These are phyloP conservation scores for Porogramme epimiltina DNA, from an alignment of 1,284 basidiomycete genomes.

Conservation along the genomic window DNA sequence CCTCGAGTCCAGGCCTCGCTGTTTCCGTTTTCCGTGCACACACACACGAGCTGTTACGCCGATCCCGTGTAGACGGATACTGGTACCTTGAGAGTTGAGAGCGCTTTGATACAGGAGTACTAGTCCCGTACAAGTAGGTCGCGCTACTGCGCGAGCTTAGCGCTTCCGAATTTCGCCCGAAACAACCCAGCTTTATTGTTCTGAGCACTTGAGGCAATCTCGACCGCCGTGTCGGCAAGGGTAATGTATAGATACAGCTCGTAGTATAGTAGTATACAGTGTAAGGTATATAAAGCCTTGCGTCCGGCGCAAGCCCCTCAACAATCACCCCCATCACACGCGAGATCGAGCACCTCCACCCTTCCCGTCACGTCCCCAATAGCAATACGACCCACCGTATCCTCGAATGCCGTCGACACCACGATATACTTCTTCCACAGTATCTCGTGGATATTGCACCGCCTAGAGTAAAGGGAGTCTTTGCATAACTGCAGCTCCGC, in stretches of 20 bases:
- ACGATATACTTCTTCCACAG: slow-evolving; percentile 35
- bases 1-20: too few species aligned
- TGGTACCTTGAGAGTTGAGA: too few species aligned
- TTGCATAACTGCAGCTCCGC: slow-evolving; percentile 26
- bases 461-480: slow-evolving; percentile 32
- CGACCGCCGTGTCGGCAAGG: too few species aligned
- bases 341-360: slow-evolving; percentile 39
- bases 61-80: too few species aligned
- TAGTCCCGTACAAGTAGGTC: too few species aligned
- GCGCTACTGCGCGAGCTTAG: too few species aligned
- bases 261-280: not conserved
- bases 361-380: slow-evolving; percentile 36
- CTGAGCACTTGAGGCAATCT: too few species aligned
- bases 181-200: too few species aligned
- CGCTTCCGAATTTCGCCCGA: too few species aligned
- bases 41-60: too few species aligned
- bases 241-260: not conserved
- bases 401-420: slow-evolving; percentile 34
- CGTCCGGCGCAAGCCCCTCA: not conserved
- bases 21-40: too few species aligned
- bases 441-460: slow-evolving; percentile 38
- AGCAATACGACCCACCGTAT: slow-evolving; percentile 38
- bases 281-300: slow-evolving; percentile 1
- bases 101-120: too few species aligned
- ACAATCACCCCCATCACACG: slow-evolving; percentile 19